A percentile compares a stretch with the other conserved stretches of the same genome.
Conservation (phyloP, 2,329 filamentous ascomycete species). For the Hirsutella minnesotensis region DNA sequence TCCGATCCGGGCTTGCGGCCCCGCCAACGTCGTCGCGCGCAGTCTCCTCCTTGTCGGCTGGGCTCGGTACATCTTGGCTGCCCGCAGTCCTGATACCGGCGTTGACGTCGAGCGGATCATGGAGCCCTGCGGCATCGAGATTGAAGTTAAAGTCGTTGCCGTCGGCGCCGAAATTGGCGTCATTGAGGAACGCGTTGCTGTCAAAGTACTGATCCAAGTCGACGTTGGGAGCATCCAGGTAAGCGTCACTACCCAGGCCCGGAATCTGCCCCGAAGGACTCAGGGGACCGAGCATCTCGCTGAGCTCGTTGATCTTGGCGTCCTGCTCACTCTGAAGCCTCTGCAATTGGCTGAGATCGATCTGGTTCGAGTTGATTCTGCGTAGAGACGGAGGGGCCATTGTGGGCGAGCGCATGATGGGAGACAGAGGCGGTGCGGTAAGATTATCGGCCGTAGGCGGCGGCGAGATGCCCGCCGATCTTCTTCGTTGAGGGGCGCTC, state of each 20-base stretch:
- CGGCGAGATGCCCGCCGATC: slow-evolving; percentile 4
- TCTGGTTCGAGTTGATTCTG: slow-evolving; percentile 55
- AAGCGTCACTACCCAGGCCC: slow-evolving; percentile 41
- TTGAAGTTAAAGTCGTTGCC: slow-evolving; percentile 40
- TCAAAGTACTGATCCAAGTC: slow-evolving; percentile 42
- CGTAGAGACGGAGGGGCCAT: slow-evolving; percentile 40
- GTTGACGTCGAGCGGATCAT: slow-evolving; percentile 5
- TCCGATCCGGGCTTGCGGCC: slow-evolving; percentile 13
- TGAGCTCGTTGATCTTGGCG: slow-evolving; percentile 62
- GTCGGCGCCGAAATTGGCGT: slow-evolving; percentile 26
- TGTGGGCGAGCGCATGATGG: slow-evolving; percentile 31
- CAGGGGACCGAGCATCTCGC: slow-evolving; percentile 62
- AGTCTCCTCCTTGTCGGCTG: slow-evolving; percentile 39
- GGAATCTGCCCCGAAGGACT: slow-evolving; percentile 72
- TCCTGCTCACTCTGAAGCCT: slow-evolving; percentile 71
- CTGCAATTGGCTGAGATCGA: slow-evolving; percentile 68
- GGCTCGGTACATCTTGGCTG: slow-evolving; percentile 29
- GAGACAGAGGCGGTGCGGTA: slow-evolving; percentile 31
- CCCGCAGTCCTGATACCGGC: background rate
- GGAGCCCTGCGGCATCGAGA: slow-evolving; percentile 22
- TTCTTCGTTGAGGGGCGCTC: background rate
- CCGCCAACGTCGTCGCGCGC: slow-evolving; percentile 26
- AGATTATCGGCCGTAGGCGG: slow-evolving; percentile 12
- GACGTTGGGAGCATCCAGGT: slow-evolving; percentile 24
- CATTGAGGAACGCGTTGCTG: slow-evolving; percentile 26